Percentiles rank a stretch among this genome's conserved stretches.
Conservation (phyloP, 2,329 filamentous ascomycete genomes). For the Pseudogymnoascus sp. region DNA sequence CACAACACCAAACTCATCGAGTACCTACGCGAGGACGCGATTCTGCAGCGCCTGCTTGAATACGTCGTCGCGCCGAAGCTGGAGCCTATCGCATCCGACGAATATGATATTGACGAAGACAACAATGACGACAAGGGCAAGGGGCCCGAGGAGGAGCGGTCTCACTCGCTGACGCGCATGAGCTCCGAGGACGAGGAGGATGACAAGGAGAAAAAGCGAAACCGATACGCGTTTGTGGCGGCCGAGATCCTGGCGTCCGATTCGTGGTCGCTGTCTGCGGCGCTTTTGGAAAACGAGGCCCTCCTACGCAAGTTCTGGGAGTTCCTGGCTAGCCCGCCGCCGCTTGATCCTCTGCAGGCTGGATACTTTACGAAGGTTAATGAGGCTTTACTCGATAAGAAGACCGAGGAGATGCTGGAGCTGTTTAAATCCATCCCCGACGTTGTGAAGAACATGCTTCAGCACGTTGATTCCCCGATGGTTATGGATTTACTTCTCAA, state of each 20-base stretch:
- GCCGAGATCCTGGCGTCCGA: slow-evolving; percentile 92
- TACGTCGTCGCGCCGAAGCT: slow-evolving; percentile 80
- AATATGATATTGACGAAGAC: slow-evolving; percentile 44
- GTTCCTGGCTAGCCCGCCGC: slow-evolving; percentile 75
- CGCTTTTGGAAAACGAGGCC: slow-evolving; percentile 74
- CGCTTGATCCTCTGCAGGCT: slow-evolving; percentile 85
- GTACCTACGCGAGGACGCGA: slow-evolving; percentile 79
- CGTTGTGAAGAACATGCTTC: slow-evolving; percentile 75
- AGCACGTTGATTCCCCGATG: slow-evolving; percentile 94
- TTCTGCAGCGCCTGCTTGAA: slow-evolving; percentile 76
- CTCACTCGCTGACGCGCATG: slow-evolving; percentile 44
- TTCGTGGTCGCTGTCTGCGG: slow-evolving; percentile 93
- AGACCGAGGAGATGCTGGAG: slow-evolving; percentile 93
- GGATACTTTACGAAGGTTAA: slow-evolving; percentile 99
- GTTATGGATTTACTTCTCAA: slow-evolving; percentile 96
- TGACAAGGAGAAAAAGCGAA: slow-evolving; percentile 80
- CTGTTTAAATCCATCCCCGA: slow-evolving; percentile 78
- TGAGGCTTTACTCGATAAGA: slow-evolving; percentile 93
- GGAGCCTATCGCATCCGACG: slow-evolving; percentile 45
- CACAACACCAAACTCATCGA: slow-evolving; percentile 97
- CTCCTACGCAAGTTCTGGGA: slow-evolving; percentile 82
- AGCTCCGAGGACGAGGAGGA: slow-evolving; percentile 49
- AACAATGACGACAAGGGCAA: slow-evolving; percentile 39
- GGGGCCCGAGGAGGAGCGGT: slow-evolving; percentile 31
- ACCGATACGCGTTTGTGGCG: slow-evolving; percentile 88